These are phyloP conservation scores for Casaregolazyma suthepensis DNA, from an alignment of 1,139 yeast genomes.

Conservation along the genomic window DNA sequence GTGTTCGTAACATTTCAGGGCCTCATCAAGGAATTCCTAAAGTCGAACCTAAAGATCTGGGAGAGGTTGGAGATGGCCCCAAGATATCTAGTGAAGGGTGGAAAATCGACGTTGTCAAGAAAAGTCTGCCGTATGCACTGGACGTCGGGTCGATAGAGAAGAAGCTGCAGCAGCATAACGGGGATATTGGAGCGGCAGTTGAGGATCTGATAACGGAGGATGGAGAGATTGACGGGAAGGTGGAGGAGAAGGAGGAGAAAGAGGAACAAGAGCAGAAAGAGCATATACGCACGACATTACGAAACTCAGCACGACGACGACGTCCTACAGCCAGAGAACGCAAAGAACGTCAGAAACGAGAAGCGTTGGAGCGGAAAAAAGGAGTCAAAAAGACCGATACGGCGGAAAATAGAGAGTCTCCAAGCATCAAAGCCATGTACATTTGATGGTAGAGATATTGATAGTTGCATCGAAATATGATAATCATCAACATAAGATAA, in stretches of 20 bases:
- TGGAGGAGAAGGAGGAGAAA: not conserved
- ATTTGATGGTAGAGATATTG: not conserved
- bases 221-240: constrained; percentile 6
- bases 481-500: not conserved
- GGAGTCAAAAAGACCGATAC: not conserved
- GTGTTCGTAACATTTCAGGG: constrained; percentile 34
- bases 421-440: not conserved
- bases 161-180: constrained; percentile 19
- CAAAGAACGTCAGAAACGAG: constrained; percentile 29
- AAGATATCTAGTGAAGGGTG: constrained; percentile 18
- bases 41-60: constrained; percentile 22
- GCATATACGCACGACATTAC: not conserved
- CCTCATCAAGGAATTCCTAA: constrained; percentile 35
- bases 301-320: constrained; percentile 5
- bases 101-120: constrained; percentile 30
- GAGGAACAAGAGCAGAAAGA: not conserved
- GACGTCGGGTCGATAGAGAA: constrained; percentile 16
- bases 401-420: not conserved
- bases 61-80: constrained; percentile 2
- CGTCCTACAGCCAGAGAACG: constrained; percentile 27
- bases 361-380: constrained; percentile 25
- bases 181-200: constrained; percentile 21
- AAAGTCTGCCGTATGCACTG: constrained; percentile 20
- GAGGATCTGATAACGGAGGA: constrained; percentile 19
- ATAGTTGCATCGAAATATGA: too few species aligned